Conservation (phyloP, 352 stramenopile species). For the Phytopythium kandeliae region DNA sequence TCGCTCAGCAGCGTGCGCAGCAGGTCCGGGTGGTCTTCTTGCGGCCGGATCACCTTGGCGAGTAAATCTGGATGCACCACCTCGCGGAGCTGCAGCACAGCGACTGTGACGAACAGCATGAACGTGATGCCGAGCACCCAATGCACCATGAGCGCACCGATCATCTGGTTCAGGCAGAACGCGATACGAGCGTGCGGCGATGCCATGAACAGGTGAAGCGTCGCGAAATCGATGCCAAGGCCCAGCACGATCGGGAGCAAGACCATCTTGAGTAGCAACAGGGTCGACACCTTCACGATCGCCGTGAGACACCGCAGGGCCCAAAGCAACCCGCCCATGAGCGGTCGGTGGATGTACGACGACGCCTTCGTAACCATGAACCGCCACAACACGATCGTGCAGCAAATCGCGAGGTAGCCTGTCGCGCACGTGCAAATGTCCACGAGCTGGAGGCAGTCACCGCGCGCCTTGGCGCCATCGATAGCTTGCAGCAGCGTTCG, state of each 20-base stretch:
- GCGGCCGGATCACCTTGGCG: constrained; percentile 83
- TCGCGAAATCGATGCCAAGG: constrained; percentile 91
- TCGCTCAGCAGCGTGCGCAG: constrained; percentile 94
- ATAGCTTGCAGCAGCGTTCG: constrained; percentile 52
- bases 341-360: constrained; percentile 73
- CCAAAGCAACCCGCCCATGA: constrained; percentile 80
- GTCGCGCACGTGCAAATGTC: constrained; percentile 76
- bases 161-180: constrained; percentile 83
- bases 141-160: constrained; percentile 92
- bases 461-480: constrained; percentile 47
- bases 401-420: constrained; percentile 80
- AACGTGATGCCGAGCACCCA: constrained; percentile 98
- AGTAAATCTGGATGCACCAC: constrained; percentile 93
- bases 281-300: constrained; percentile 93
- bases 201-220: constrained; percentile 86
- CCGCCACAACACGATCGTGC: constrained; percentile 79
- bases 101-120: constrained; percentile 97
- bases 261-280: constrained; percentile 98
- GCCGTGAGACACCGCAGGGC: constrained; percentile 73
- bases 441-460: constrained; percentile 81
- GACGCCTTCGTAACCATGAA: constrained; percentile 82
- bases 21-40: constrained; percentile 96
- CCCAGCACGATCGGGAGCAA: constrained; percentile 93
- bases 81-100: constrained; percentile 92
- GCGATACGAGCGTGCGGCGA: constrained; percentile 66